phyloP scores from a whole-genome alignment of 2,329 filamentous ascomycete genomes.

The Trematosphaeria pertusa region DNA sequence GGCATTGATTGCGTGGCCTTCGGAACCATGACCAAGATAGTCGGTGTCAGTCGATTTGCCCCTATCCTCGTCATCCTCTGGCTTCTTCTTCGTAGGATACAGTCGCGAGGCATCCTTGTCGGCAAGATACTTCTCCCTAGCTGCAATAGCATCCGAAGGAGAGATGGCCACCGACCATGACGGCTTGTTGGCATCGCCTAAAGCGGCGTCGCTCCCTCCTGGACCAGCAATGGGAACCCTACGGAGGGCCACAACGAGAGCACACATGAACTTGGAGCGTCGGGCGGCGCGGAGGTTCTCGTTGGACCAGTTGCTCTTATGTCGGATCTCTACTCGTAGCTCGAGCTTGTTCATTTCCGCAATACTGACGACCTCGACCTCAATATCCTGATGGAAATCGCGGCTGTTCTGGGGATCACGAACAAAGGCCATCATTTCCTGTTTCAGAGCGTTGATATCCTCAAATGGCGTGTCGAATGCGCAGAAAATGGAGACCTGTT shows the following conservation, averaged over 20 bases:
- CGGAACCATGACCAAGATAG: conserved; percentile 35
- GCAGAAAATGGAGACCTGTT: conserved; percentile 79
- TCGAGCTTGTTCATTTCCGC: conserved; percentile 87
- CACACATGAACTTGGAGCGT: conserved; percentile 96
- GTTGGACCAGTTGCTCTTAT: conserved; percentile 74
- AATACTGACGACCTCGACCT: conserved; percentile 78
- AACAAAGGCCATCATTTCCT: conserved; percentile 87
- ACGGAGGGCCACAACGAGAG: conserved; percentile 82
- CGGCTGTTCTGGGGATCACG: conserved; percentile 82
- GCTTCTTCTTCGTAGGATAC: conserved; percentile 58
- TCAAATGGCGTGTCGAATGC: conserved; percentile 88
- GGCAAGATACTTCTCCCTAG: conserved; percentile 59
- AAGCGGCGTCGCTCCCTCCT: conserved; percentile 71
- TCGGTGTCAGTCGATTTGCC: conserved; percentile 42
- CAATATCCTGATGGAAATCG: conserved; percentile 87
- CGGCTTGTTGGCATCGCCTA: conserved; percentile 72
- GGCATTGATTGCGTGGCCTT: conserved; percentile 50
- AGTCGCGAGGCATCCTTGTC: conserved; percentile 70
- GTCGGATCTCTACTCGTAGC: conserved; percentile 81
- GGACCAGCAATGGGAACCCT: conserved; percentile 86
- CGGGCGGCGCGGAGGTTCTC: conserved; percentile 80
- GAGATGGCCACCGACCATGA: conserved; percentile 79
- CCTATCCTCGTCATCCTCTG: conserved; percentile 30
- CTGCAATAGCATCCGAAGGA: conserved; percentile 69
- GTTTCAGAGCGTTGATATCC: conserved; percentile 83